A percentile compares a stretch with the other conserved stretches of the same genome.
Evolutionary conservation across 2,329 filamentous ascomycete genomes (phyloP).

Genomic region (Aspergillus sp.): DNA sequence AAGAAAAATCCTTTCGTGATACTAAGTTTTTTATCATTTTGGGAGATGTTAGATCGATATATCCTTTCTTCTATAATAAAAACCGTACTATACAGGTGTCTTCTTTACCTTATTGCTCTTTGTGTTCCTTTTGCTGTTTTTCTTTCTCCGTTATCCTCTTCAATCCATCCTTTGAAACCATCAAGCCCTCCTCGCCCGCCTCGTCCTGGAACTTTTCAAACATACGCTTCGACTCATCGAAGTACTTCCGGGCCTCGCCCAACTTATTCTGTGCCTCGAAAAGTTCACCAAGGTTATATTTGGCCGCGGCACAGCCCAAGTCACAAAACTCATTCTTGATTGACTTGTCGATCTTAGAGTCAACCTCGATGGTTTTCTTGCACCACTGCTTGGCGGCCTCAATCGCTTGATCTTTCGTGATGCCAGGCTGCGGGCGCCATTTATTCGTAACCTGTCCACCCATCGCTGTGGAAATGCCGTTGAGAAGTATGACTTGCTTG

Average conservation of each 20-base stretch:
- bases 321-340: slow-evolving; percentile 75
- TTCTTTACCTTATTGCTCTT: too few relatives aligned
- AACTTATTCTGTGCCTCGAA: slow-evolving; percentile 67
- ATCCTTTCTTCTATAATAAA: too few relatives aligned
- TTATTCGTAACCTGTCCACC: slow-evolving; percentile 24
- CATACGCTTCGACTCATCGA: slow-evolving; percentile 62
- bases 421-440: slow-evolving; percentile 28
- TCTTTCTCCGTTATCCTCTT: too few relatives aligned
- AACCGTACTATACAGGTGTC: too few relatives aligned
- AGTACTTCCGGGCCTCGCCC: slow-evolving; percentile 62
- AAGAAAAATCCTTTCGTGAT: too few relatives aligned
- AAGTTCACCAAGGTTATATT: slow-evolving; percentile 84
- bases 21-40: too few relatives aligned
- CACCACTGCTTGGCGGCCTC: slow-evolving; percentile 74
- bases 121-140: too few relatives aligned
- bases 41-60: too few relatives aligned
- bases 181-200: too few relatives aligned
- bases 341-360: slow-evolving; percentile 60
- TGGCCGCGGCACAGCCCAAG: slow-evolving; percentile 72
- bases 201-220: slow-evolving; percentile 35
- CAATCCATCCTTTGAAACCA: too few relatives aligned
- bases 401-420: slow-evolving; percentile 59
- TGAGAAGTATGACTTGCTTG: slow-evolving; percentile 67
- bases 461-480: slow-evolving; percentile 55
- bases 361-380: slow-evolving; percentile 66